A percentile compares a stretch with the other conserved stretches of the same genome.
phyloP scores from a whole-genome alignment of 768 basidiomycete genomes.

The Hypholoma fasciculare region DNA sequence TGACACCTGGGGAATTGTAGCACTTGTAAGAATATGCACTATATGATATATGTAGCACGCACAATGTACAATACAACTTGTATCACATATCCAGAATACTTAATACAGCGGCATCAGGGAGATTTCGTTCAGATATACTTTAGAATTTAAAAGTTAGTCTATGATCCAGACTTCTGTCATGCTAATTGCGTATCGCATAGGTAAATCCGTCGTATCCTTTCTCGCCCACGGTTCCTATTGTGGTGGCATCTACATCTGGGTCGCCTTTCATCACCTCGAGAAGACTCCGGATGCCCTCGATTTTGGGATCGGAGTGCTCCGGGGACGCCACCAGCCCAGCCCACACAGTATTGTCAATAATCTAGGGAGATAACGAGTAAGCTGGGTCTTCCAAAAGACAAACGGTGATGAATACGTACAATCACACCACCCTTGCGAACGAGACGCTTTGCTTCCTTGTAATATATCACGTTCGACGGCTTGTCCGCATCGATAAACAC shows the following conservation, averaged over 20 bases:
- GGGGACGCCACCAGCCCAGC: constrained; percentile 46
- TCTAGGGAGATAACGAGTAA: constrained; percentile 27
- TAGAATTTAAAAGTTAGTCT: too few relatives aligned
- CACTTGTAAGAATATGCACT: constrained; percentile 4
- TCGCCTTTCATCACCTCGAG: constrained; percentile 49
- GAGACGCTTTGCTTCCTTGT: constrained; percentile 58
- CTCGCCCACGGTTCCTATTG: constrained; percentile 48
- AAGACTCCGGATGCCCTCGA: constrained; percentile 49
- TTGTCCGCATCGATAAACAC: constrained; percentile 77
- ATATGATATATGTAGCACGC: not conserved
- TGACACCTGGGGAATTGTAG: not conserved
- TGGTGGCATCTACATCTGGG: constrained; percentile 49
- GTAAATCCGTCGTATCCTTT: constrained; percentile 57
- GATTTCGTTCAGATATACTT: too few relatives aligned
- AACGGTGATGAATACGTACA: constrained; percentile 30
- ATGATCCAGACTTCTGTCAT: not conserved
- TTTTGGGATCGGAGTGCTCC: constrained; percentile 26
- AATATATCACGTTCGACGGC: constrained; percentile 51
- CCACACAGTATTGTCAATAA: constrained; percentile 64
- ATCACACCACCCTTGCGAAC: constrained; percentile 63
- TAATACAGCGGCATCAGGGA: too few relatives aligned
- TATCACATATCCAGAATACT: too few relatives aligned
- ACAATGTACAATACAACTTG: not conserved
- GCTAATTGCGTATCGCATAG: constrained; percentile 42
- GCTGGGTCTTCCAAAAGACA: not conserved